phyloP scores from a whole-genome alignment of 352 stramenopile species.

The Pythium myriotylum region DNA sequence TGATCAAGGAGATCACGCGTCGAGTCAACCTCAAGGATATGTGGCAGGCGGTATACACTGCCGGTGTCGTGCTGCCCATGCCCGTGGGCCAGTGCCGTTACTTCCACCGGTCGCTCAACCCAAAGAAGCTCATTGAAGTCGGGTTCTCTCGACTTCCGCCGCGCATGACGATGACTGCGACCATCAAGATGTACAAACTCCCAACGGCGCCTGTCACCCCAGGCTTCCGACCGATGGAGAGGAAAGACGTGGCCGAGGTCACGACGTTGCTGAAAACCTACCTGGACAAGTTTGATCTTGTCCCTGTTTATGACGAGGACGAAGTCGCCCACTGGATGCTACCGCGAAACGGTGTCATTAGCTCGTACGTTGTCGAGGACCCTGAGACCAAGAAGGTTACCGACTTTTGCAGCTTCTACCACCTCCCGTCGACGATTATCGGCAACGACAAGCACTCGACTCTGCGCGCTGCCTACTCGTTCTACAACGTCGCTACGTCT shows the following conservation, averaged over 20 bases:
- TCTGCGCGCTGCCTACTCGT: constrained; percentile 98
- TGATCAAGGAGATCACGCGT: constrained; percentile 99
- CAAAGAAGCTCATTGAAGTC: constrained; percentile 98
- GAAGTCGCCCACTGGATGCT: constrained; percentile 98
- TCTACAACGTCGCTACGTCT: constrained; percentile 94
- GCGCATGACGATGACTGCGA: constrained; percentile 94
- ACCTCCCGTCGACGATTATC: constrained; percentile 96
- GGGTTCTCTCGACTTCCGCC: constrained; percentile 93
- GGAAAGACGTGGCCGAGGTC: constrained; percentile 56
- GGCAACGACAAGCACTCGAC: constrained; percentile 93
- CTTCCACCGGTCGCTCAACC: constrained; percentile 97
- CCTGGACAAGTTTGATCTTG: constrained; percentile 76
- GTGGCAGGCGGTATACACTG: constrained; percentile 98
- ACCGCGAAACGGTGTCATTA: constrained; percentile 94
- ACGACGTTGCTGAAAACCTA: constrained; percentile 47
- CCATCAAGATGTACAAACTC: constrained; percentile 90
- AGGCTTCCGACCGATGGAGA: constrained; percentile 57
- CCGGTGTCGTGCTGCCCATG: constrained; percentile 95
- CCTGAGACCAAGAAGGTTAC: constrained; percentile 75
- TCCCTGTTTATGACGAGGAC: constrained; percentile 85
- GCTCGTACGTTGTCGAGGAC: constrained; percentile 91
- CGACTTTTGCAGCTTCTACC: constrained; percentile 97
- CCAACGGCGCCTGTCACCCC: constrained; percentile 37
- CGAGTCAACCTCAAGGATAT: constrained; percentile 93
- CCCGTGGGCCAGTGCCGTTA: constrained; percentile 94